These are phyloP conservation scores for Rhodamnia argentea DNA, from an alignment of 345 rosid genomes.

Conservation along the genomic window DNA sequence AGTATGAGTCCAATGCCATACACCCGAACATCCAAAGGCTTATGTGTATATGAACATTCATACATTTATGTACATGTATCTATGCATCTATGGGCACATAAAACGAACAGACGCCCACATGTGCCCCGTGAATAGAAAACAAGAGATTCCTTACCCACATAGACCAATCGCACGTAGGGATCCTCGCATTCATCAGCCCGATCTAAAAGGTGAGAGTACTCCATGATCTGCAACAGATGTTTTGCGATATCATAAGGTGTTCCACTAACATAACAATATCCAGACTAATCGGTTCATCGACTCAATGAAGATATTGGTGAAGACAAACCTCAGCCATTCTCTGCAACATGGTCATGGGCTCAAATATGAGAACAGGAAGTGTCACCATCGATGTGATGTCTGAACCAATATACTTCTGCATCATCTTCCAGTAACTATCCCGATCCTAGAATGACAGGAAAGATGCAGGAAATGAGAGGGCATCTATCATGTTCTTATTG, in stretches of 20 bases:
- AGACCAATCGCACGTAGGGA: constrained; percentile 73
- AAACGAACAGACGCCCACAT: background rate
- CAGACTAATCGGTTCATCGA: background rate
- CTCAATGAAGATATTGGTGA: background rate
- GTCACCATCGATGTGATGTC: constrained; percentile 95
- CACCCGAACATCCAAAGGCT: background rate
- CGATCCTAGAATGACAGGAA: constrained; percentile 39
- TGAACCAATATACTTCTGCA: constrained; percentile 83
- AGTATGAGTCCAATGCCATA: background rate
- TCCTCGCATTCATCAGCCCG: constrained; percentile 86
- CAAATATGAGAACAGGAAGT: constrained; percentile 83
- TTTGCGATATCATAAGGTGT: background rate
- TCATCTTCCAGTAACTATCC: constrained; percentile 88
- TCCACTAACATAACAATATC: background rate
- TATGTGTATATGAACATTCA: background rate
- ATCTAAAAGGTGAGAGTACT: constrained; percentile 67
- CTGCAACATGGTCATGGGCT: constrained; percentile 94
- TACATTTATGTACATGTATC: background rate
- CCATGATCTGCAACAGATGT: constrained; percentile 52
- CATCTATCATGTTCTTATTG: background rate
- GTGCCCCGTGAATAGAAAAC: constrained; percentile 11
- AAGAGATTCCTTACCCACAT: constrained; percentile 44
- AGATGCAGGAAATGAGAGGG: background rate
- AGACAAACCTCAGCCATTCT: constrained; percentile 81
- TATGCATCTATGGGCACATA: background rate